Conservation (phyloP, 2,329 filamentous ascomycete genomes). For the Phyllosticta paracitricarpa region DNA sequence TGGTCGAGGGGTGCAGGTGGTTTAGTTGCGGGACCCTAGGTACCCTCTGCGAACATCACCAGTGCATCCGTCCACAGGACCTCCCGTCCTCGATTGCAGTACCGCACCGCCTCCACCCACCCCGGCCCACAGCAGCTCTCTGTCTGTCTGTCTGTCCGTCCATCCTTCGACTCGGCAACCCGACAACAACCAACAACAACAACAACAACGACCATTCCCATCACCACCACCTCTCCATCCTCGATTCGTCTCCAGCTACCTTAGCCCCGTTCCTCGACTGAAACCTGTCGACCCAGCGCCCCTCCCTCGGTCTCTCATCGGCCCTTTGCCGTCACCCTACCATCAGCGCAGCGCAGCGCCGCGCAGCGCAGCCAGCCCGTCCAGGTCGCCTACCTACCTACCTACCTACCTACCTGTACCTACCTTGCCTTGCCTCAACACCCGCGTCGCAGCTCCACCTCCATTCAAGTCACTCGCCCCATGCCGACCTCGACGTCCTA, state of each 20-base stretch:
- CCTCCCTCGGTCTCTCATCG: neutral
- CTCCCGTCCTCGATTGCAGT: too few relatives aligned
- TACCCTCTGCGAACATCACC: neutral
- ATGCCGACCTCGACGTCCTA: slow-evolving; percentile 6
- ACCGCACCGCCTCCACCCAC: too few relatives aligned
- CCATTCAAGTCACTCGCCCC: neutral
- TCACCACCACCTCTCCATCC: neutral
- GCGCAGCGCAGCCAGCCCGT: neutral
- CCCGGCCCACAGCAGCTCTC: neutral
- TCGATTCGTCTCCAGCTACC: neutral
- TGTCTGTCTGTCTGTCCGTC: too few relatives aligned
- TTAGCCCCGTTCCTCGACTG: neutral
- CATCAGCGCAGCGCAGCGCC: neutral
- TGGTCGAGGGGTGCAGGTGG: too few relatives aligned
- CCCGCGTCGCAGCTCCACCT: slow-evolving; percentile 1
- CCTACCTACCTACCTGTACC: neutral
- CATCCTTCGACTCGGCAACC: neutral
- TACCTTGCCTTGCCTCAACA: neutral
- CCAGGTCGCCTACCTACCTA: neutral
- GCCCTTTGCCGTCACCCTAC: slow-evolving; percentile 5
- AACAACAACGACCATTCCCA: neutral
- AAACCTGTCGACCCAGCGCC: neutral
- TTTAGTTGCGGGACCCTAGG: too few relatives aligned
- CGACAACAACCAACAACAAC: neutral
- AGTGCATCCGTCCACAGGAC: too few relatives aligned